phyloP scores from a whole-genome alignment of 2,329 filamentous ascomycete genomes.

The Aspergillus spinulosporus region DNA sequence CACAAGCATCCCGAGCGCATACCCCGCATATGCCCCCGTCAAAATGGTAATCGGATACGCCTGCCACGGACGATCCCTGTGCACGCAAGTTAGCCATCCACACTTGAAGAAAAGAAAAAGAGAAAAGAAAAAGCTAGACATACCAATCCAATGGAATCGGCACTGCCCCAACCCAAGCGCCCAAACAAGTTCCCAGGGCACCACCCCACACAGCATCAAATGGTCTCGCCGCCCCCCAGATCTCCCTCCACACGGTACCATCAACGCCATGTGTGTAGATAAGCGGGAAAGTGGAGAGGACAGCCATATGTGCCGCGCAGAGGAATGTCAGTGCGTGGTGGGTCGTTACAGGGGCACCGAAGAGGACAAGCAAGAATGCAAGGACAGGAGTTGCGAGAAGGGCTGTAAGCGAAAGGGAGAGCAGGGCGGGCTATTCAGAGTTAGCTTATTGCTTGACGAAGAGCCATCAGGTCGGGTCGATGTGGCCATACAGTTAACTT shows the following conservation, averaged over 20 bases:
- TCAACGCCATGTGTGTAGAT: conserved; percentile 86
- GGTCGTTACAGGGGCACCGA: conserved; percentile 85
- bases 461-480: not conserved
- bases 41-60: conserved; percentile 94
- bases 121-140: not conserved
- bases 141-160: conserved; percentile 94
- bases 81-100: not conserved
- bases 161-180: conserved; percentile 89
- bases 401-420: conserved; percentile 60
- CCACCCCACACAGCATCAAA: conserved; percentile 84
- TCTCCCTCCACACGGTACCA: conserved; percentile 65
- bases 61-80: conserved; percentile 92
- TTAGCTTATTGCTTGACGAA: not conserved
- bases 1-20: conserved; percentile 59
- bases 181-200: conserved; percentile 72
- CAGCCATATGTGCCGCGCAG: conserved; percentile 75
- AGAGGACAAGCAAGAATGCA: conserved; percentile 70
- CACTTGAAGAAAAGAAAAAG: conserved; percentile 1
- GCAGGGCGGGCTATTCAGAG: conserved; percentile 61
- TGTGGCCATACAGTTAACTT: conserved; percentile 29
- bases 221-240: conserved; percentile 68
- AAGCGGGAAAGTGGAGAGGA: conserved; percentile 75
- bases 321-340: conserved; percentile 77
- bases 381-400: conserved; percentile 59
- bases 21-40: conserved; percentile 77